Percentiles rank a stretch among this genome's conserved stretches.
Evolutionary conservation across 768 basidiomycete genomes (phyloP).

Genomic region (Lentinula sp.): DNA sequence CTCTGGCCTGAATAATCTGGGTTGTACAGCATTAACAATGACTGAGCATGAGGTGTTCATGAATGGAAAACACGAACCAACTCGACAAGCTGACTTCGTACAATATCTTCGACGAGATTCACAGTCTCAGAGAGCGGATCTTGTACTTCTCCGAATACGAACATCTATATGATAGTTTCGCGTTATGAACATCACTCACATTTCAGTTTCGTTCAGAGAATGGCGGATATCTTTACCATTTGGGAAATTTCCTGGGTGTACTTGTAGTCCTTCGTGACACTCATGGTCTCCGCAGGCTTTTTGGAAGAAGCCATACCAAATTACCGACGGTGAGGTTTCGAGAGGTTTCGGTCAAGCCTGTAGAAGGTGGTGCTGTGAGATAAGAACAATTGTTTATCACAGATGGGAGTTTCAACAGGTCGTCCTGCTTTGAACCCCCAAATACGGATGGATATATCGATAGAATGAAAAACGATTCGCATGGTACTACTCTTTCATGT

Average conservation of each 20-base stretch:
- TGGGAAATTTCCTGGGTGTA: conserved; percentile 91
- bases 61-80: conserved; percentile 43
- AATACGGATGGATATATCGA: too few relatives aligned
- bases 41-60: not conserved
- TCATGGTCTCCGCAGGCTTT: conserved; percentile 11
- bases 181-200: not conserved
- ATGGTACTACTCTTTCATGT: too few relatives aligned
- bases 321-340: too few relatives aligned
- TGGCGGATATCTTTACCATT: conserved; percentile 51
- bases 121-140: conserved; percentile 85
- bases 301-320: conserved; percentile 5
- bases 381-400: too few relatives aligned
- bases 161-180: conserved; percentile 56
- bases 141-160: conserved; percentile 94
- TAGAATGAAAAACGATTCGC: too few relatives aligned
- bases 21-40: not conserved
- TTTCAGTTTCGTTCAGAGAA: too few relatives aligned
- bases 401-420: too few relatives aligned
- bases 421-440: too few relatives aligned
- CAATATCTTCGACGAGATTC: conserved; percentile 93
- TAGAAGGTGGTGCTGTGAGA: too few relatives aligned
- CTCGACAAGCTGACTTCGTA: conserved; percentile 85
- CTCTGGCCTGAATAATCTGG: conserved; percentile 87
- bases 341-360: too few relatives aligned
- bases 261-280: conserved; percentile 60